Conservation (phyloP, 164 flowering plant genomes). For the Annona cherimola region DNA sequence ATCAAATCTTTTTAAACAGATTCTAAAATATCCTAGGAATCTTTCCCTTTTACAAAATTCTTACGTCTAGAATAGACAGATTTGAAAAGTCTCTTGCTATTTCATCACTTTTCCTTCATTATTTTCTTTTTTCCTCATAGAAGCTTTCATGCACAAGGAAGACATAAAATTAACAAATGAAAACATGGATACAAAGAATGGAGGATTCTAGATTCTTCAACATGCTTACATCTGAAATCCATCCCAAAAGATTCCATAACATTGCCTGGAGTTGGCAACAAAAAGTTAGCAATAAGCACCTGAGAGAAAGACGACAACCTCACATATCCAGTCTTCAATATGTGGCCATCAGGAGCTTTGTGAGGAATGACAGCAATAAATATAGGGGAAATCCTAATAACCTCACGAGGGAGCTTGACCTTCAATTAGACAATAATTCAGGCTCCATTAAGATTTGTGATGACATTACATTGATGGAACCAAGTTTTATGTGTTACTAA, state of each 20-base stretch:
- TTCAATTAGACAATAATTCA: slow-evolving; percentile 23
- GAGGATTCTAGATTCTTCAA: not conserved
- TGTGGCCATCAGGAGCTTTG: slow-evolving; percentile 64
- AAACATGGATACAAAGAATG: not conserved
- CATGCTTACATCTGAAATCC: not conserved
- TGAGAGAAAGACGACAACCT: slow-evolving; percentile 83
- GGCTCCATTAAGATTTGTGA: no score
- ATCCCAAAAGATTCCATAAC: not conserved
- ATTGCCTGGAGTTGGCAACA: not conserved
- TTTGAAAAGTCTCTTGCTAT: no score
- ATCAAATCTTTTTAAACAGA: no score
- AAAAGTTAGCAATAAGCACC: slow-evolving; percentile 31
- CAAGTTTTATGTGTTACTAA: no score
- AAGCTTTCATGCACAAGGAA: not conserved
- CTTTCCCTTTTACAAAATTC: no score
- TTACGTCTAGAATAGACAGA: no score
- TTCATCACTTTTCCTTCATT: no score
- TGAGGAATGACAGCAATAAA: slow-evolving; percentile 81
- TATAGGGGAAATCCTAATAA: slow-evolving; percentile 70
- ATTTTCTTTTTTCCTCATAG: no score
- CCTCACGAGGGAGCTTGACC: slow-evolving; percentile 86
- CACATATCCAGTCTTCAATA: slow-evolving; percentile 83
- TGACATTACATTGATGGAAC: no score
- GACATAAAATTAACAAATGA: not conserved
- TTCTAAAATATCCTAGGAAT: no score